Evolutionary conservation across 257 asterid genomes (phyloP).

Genomic region (Nicotiana benthamiana): DNA sequence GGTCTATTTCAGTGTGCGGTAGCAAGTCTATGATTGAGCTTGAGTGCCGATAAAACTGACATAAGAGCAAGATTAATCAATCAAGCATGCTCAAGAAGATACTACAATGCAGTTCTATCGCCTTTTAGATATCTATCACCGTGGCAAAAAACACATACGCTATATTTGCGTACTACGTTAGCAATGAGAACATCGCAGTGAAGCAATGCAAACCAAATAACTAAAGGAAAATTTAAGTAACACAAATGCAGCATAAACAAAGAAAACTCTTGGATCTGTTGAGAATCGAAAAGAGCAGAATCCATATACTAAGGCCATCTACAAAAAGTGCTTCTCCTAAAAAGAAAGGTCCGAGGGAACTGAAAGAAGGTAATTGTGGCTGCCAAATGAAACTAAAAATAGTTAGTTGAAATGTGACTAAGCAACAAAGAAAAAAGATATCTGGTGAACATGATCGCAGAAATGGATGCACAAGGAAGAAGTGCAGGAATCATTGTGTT

Average conservation of each 20-base stretch:
- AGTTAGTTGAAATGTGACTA: too few species aligned
- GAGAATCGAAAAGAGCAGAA: too few species aligned
- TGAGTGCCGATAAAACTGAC: conserved; percentile 53
- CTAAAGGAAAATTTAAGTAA: neutral
- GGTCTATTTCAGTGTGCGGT: conserved; percentile 18
- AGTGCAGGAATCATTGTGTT: too few species aligned
- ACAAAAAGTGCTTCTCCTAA: too few species aligned
- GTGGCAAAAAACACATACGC: neutral
- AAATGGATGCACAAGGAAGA: too few species aligned
- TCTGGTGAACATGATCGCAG: too few species aligned
- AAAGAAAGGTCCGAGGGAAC: too few species aligned
- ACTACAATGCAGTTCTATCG: neutral
- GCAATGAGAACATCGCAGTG: neutral
- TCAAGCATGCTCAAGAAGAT: neutral
- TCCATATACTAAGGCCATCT: too few species aligned
- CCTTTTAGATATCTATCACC: neutral
- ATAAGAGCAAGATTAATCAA: conserved; percentile 2
- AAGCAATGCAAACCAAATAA: neutral
- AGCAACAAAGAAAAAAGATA: too few species aligned
- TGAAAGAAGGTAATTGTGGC: too few species aligned
- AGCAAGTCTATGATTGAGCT: conserved; percentile 34
- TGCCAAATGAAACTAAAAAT: too few species aligned
- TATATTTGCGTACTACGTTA: neutral
- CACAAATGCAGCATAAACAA: neutral
- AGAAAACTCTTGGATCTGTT: too few species aligned